Percentiles rank a stretch among this genome's conserved stretches.
phyloP scores from a whole-genome alignment of 768 basidiomycete species.

The Mycena galopus region DNA sequence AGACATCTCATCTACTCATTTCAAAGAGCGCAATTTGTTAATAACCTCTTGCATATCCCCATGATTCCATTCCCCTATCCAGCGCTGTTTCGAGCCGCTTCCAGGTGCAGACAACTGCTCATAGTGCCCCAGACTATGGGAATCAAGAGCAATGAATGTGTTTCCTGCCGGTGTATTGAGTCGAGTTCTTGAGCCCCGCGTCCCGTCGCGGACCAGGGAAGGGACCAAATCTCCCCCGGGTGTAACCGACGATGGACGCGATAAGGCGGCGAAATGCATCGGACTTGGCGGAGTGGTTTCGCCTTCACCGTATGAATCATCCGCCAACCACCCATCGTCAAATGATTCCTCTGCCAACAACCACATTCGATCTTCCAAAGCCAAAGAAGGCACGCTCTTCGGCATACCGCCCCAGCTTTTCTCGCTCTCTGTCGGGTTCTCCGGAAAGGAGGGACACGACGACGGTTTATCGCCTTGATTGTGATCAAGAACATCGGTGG shows the following conservation, averaged over 20 bases:
- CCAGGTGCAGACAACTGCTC: neutral
- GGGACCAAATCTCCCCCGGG: too few relatives aligned
- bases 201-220: too few relatives aligned
- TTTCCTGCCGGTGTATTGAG: too few relatives aligned
- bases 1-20: neutral
- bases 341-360: too few relatives aligned
- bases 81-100: neutral
- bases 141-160: too few relatives aligned
- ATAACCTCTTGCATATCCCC: conserved; percentile 15
- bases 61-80: conserved; percentile 25
- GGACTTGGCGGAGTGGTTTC: neutral
- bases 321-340: neutral
- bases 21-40: conserved; percentile 3
- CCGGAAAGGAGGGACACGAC: too few relatives aligned
- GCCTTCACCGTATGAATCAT: neutral
- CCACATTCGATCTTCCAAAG: neutral
- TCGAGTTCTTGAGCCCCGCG: too few relatives aligned
- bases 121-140: neutral
- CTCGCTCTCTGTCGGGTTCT: too few relatives aligned
- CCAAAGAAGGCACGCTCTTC: too few relatives aligned
- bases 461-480: too few relatives aligned
- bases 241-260: neutral
- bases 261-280: neutral
- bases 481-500: too few relatives aligned
- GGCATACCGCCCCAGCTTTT: too few relatives aligned